Base-by-base conservation (phyloP, 257 asterid genomes). In the Fraxinus cuspidata region DNA sequence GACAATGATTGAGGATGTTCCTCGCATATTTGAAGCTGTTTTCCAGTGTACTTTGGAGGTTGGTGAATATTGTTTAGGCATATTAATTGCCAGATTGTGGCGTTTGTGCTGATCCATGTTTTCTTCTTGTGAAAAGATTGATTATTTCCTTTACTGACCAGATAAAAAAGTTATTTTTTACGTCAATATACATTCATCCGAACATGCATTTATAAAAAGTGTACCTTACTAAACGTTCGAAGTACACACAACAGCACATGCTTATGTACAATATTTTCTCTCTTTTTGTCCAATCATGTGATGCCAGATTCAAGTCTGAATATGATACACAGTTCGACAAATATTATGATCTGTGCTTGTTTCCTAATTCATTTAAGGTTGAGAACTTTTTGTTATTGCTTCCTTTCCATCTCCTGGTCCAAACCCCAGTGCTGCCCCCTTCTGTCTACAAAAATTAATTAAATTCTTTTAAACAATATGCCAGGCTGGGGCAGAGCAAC, bases 31-130 rank as follows among this genome's bases (percentile, higher is more conserved):
- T 82, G 99, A 93, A 82, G 99, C 99, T 85, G 97, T 88, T 82
- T 96, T 96, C 80, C 97, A 92, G 85, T 94, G 99, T 87, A 96
- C 99, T 70, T 86, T 96, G 67, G 99, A 93, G 99, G 99, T 96
- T 74, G 78, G 85, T 74, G 19, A 79, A 18, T 80, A 38, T 70
- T 63, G 25, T 53, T 32, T 19, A 6, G 28, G n/a, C 37, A 19
- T 66, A 16, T 74, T 16, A 49, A 56, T 28, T 74, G 10, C 12
- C 29, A 58, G 49, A 71, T 35, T 25, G 5, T 25, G 0, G n/a
- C 27, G 40, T 51, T 27, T 28, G 7, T 32, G 58, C 58, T 16
- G 21, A 16, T 15, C 21, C 58, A 16, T 47, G 58, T 47, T 47
- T 15, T 15, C 5, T 11, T 56, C 27, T 56, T 56, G 10, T n/a